Base-by-base conservation (phyloP, 2,329 filamentous ascomycete species). In the Alternaria brassicicola region DNA sequence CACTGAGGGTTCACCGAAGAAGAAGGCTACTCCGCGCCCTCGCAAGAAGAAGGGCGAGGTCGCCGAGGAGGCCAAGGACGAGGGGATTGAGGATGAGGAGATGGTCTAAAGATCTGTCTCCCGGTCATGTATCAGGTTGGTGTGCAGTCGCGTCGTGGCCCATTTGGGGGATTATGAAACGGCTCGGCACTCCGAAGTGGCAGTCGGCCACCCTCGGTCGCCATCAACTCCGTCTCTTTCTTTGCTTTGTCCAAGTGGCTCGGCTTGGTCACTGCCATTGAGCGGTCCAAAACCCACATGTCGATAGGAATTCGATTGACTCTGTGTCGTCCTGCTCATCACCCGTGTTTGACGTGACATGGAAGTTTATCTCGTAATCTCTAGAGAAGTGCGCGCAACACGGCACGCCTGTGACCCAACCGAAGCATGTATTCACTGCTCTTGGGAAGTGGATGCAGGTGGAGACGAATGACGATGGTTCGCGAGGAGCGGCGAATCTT, bases 31-130 rank as follows among this genome's bases (percentile, higher is more conserved):
- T 3, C 42, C 53, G 4, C 43, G 43, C 12, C 41, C 53, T 9
- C 54, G 46, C 23, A 66, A 65, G 63, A 66, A 59, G 41, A 59
- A 64, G 52, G 49, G 21, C 30, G 46, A 56, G 8, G 19, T 6
- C n/a, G 41, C 55, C 45, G 59, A 61, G 46, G 26, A 59, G 41
- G 35, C 38, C 10, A 51, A 61, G 25, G 30, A 35, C 30, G 47
- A 41, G 21, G 38, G 49, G 28, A 8, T 45, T n/a, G 30, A 43
- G 36, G 43, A 57, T 25, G 36, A 55, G 19, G 43, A 33, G 10
- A 42, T 23, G 39, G 6, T 39, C 13, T 36, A 39, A 46, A 10
- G 7, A n/a, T 52, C 38, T 26, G 17, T 28, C 6, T 39, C 42
- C 23, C 31, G 25, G 36, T 9, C 36, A 13, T 19, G 9, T 19